Evolutionary conservation across 208 protist species (phyloP), one percentile per base, ranked within the genome.

Genomic region (Spongospora subterranea): DNA sequence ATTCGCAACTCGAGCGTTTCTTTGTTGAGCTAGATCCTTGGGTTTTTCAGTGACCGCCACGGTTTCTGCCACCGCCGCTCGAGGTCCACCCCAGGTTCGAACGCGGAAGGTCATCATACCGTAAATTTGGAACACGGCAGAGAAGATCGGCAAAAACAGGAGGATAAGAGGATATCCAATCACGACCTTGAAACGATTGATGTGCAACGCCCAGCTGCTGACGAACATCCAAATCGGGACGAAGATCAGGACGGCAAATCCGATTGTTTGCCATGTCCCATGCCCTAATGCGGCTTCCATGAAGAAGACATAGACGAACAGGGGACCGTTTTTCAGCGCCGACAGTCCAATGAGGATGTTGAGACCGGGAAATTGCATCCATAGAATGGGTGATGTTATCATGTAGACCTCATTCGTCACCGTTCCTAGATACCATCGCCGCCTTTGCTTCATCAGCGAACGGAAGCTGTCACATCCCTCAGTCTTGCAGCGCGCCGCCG

Each of bases 251-350:
- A 82, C 40, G 17, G 71, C 71, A n/a, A 82, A 82, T 43, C 71
- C 71, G 71, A 82, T 82, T n/a, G 71, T 82, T n/a, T 35, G n/a
- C 35, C n/a, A 35, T 20, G 71, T 82, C 17, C 71, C 71, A 43
- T 82, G 71, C 17, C 71, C 71, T 35, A 82, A 43, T 20, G 71
- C 71, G 17, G 71, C 71, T n/a, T 82, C 71, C n/a, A 82, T 35
- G 71, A 82, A 82, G 71, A 82, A 82, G 17, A 82, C 71, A n/a
- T 82, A 82, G 35, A 82, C 71, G n/a, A 82, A 82, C 71, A 82
- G 71, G 17, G 71, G 71, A 43, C 71, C 71, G 71, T 82, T 82
- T n/a, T 82, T 82, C 35, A 82, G n/a, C 17, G 71, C 71, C 71
- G 40, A 43, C n/a, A 82, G n/a, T 43, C 35, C 71, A 43, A 82